Evolutionary conservation across 164 flowering plant genomes (phyloP).

Genomic region (Vitis riparia): DNA sequence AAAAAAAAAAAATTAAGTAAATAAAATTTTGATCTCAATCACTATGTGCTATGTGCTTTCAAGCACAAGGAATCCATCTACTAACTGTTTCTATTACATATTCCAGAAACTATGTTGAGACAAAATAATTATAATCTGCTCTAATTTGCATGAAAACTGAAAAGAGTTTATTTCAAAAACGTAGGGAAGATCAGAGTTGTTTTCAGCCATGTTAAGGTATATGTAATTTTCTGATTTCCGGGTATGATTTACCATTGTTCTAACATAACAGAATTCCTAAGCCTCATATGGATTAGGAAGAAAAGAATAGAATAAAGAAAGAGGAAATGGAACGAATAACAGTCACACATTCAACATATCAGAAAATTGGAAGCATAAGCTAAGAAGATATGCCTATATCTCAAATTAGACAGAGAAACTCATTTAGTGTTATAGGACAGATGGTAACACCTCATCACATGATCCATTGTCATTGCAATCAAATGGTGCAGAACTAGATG

Average conservation of each 20-base stretch:
- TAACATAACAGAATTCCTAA: no score
- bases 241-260: no score
- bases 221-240: no score
- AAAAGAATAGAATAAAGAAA: background rate
- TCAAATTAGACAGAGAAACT: background rate
- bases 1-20: background rate
- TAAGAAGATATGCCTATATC: background rate
- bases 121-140: no score
- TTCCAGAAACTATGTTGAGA: no score
- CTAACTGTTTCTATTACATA: no score
- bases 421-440: constrained; percentile 4
- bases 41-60: no score
- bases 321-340: background rate
- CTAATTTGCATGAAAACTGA: no score
- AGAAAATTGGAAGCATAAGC: background rate
- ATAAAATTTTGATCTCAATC: background rate
- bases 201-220: no score
- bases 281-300: background rate
- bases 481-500: constrained; percentile 90
- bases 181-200: no score
- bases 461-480: constrained; percentile 83
- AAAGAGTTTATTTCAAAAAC: no score
- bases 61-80: no score
- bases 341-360: background rate
- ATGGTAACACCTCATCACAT: constrained; percentile 78